Evolutionary conservation across 2,329 filamentous ascomycete species (phyloP).

Genomic region (Claviceps digitariae): DNA sequence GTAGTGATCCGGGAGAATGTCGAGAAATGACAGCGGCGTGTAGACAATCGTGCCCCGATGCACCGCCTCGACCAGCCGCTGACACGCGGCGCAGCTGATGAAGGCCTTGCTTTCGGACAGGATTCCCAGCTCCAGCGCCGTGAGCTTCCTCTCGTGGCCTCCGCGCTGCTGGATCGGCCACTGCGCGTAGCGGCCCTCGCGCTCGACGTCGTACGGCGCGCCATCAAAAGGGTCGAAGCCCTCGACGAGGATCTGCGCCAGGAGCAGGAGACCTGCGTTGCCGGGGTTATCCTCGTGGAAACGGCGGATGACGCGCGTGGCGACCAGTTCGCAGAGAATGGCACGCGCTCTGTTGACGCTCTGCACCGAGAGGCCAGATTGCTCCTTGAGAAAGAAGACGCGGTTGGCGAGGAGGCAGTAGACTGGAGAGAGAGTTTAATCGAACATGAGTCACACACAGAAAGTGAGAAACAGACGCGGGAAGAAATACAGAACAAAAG

Average conservation of each 20-base stretch:
- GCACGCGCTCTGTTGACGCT: slow-evolving; percentile 57
- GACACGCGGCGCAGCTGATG: slow-evolving; percentile 50
- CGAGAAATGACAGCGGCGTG: slow-evolving; percentile 55
- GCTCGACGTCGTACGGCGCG: slow-evolving; percentile 44
- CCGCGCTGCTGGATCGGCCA: slow-evolving; percentile 25
- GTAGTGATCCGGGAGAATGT: slow-evolving; percentile 62
- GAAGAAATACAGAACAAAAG: too few species aligned
- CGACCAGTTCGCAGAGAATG: slow-evolving; percentile 54
- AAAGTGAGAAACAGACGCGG: too few species aligned
- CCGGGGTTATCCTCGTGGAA: slow-evolving; percentile 56
- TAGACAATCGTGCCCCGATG: slow-evolving; percentile 57
- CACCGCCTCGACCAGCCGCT: slow-evolving; percentile 57
- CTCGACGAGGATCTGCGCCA: slow-evolving; percentile 56
- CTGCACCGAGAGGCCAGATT: slow-evolving; percentile 51
- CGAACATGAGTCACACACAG: too few species aligned
- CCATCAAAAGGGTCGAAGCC: slow-evolving; percentile 62
- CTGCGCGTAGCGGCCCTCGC: slow-evolving; percentile 28
- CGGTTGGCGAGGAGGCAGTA: slow-evolving; percentile 61
- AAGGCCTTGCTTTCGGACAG: slow-evolving; percentile 58
- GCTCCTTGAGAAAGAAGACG: slow-evolving; percentile 55
- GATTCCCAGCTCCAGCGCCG: slow-evolving; percentile 58
- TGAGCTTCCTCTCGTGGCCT: slow-evolving; percentile 41
- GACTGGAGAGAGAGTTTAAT: slow-evolving; percentile 20
- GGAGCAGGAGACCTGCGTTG: slow-evolving; percentile 45
- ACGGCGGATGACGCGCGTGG: slow-evolving; percentile 50